These are phyloP conservation scores for Coemansia aciculifera DNA, from an alignment of 192 early-diverging fungal genomes.

Conservation along the genomic window DNA sequence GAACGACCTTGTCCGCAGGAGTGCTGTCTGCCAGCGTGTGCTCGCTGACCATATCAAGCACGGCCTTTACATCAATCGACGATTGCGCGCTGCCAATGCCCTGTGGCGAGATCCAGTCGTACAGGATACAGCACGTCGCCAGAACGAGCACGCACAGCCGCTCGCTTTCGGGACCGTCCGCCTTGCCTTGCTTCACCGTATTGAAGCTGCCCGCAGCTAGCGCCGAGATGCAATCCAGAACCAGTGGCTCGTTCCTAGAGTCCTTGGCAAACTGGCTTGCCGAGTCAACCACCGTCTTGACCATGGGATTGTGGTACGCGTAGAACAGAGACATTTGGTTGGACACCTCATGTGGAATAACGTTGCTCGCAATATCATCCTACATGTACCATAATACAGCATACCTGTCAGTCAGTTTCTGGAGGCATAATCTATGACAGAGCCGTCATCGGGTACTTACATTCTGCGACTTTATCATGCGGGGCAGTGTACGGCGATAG, in stretches of 20 bases:
- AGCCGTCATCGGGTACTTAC: constrained; percentile 40
- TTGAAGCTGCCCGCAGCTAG: constrained; percentile 78
- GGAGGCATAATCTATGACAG: background rate
- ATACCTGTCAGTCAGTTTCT: background rate
- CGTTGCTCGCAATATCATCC: constrained; percentile 59
- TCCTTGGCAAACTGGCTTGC: constrained; percentile 67
- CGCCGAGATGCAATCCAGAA: constrained; percentile 74
- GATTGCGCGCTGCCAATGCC: constrained; percentile 78
- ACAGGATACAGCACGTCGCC: constrained; percentile 84
- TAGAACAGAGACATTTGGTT: constrained; percentile 96
- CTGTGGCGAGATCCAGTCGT: constrained; percentile 82
- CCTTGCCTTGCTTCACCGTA: constrained; percentile 67
- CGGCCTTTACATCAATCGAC: constrained; percentile 73
- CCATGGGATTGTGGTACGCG: constrained; percentile 92
- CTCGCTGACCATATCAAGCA: constrained; percentile 24
- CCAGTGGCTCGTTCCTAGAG: constrained; percentile 49
- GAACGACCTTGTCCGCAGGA: constrained; percentile 42
- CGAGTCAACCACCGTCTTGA: constrained; percentile 83
- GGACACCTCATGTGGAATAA: constrained; percentile 82
- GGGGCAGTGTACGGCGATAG: constrained; percentile 85
- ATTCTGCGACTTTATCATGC: constrained; percentile 70
- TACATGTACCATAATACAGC: constrained; percentile 17
- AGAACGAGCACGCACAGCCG: constrained; percentile 83
- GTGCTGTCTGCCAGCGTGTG: constrained; percentile 37
- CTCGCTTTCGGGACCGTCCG: constrained; percentile 60